Conservation (phyloP, 257 asterid species). For the Gentiana straminea region DNA sequence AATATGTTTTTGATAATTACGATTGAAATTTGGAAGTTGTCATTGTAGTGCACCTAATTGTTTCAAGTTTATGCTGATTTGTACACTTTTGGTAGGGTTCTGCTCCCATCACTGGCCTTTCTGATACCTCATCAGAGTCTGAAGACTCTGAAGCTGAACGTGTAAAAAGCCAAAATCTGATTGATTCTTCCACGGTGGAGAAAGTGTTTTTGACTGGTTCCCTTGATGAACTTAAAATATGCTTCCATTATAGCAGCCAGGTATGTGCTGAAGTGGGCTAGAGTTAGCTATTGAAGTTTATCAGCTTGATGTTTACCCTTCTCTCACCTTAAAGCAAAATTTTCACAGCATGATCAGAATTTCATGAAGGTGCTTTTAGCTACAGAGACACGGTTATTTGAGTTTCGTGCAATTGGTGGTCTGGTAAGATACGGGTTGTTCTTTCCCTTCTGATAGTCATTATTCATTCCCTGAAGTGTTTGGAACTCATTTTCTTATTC, state of each 20-base stretch:
- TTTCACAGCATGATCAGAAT: slow-evolving; percentile 43
- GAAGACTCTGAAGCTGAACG: slow-evolving; percentile 48
- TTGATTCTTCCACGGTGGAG: slow-evolving; percentile 46
- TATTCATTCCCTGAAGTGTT: slow-evolving; percentile 10
- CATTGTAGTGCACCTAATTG: too few species aligned
- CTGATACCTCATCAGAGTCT: slow-evolving; percentile 66
- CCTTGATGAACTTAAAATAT: slow-evolving; percentile 80
- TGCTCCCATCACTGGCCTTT: slow-evolving; percentile 58
- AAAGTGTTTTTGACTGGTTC: slow-evolving; percentile 62
- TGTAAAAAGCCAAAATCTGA: slow-evolving; percentile 27
- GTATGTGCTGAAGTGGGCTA: slow-evolving; percentile 24
- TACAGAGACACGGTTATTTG: slow-evolving; percentile 75
- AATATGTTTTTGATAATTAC: too few species aligned
- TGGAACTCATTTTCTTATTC: slow-evolving; percentile 19
- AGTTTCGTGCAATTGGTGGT: slow-evolving; percentile 95
- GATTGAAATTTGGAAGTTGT: too few species aligned
- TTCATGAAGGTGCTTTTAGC: slow-evolving; percentile 68
- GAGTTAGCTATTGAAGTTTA: not conserved
- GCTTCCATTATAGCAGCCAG: slow-evolving; percentile 66
- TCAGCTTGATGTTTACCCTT: not conserved
- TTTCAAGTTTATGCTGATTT: too few species aligned
- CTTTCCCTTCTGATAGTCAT: slow-evolving; percentile 5
- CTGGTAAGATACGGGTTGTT: slow-evolving; percentile 40
- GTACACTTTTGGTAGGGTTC: slow-evolving; percentile 37
- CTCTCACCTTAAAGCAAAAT: not conserved